phyloP scores from a whole-genome alignment of 768 basidiomycete species.

The Agrocybe praecox region DNA sequence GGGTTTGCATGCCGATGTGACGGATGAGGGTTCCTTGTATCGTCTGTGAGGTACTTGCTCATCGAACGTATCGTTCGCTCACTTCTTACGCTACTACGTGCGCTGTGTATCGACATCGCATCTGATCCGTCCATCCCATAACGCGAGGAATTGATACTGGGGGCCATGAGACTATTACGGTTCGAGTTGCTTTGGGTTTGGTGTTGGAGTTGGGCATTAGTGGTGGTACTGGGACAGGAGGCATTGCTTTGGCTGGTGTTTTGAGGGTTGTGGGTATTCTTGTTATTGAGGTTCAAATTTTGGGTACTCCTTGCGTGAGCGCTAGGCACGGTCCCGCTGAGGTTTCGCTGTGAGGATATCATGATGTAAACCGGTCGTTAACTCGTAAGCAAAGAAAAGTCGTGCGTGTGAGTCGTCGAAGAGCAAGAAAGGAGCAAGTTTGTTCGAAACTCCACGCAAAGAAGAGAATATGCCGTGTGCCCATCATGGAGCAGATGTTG shows the following conservation, averaged over 20 bases:
- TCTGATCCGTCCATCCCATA: not conserved
- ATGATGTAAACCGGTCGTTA: not conserved
- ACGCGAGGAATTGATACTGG: not conserved
- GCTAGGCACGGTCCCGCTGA: not conserved
- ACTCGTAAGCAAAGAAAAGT: not conserved
- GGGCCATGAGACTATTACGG: not conserved
- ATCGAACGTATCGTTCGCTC: slow-evolving; percentile 4
- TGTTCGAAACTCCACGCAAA: not conserved
- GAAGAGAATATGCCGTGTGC: not conserved
- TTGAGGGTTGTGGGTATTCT: not conserved
- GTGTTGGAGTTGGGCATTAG: no score
- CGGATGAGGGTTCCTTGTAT: slow-evolving; percentile 31
- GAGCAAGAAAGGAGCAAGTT: not conserved
- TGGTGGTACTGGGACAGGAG: not conserved
- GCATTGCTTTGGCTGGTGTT: not conserved
- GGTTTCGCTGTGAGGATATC: not conserved
- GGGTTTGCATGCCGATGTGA: slow-evolving; percentile 47
- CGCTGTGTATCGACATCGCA: not conserved
- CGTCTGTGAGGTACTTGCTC: slow-evolving; percentile 16
- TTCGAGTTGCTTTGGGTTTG: not conserved
- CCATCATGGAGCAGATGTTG: no score
- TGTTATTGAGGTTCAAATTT: not conserved
- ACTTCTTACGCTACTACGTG: no score
- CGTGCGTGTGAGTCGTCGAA: not conserved
- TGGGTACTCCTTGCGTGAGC: not conserved